Base-by-base conservation (phyloP, 2,329 filamentous ascomycete species). In the Aciculosporium take region DNA sequence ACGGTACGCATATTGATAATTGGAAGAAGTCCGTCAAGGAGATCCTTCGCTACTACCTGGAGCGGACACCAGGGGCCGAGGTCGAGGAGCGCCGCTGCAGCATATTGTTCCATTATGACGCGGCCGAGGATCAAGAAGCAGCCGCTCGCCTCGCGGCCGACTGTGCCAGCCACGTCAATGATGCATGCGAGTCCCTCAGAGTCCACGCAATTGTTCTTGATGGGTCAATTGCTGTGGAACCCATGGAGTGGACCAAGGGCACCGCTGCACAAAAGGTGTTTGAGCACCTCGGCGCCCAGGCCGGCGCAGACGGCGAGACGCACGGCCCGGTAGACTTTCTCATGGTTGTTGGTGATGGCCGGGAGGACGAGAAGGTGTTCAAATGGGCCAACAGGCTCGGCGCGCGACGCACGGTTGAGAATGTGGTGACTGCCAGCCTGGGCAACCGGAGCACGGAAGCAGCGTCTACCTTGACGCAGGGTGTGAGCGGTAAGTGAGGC, bases 121-220 rank as follows among this genome's bases (percentile, higher is more conserved):
- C 79, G 40, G 81, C 83, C 2, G 82, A 86, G 42, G 85, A 95
- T 56, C 75, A 75, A 44, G 76, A 81, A 39, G 72, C 75, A 20
- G 88, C 88, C 0, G 71, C 74, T 44, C 79, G 86, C 17, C 82
- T 88, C 52, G 89, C 87, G 0, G 83, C 81, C 17, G 89, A 96
- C 56, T 94, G 87, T 54, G 86, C 86, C 0, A 88, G 84, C 47
- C 88, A 95, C 53, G 91, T 96, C 68, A 96, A 96, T 56, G 88
- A 94, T 55, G 84, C 86, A 0, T 94, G 87, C 56, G 81, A 86
- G 56, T 76, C 73, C 42, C 84, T 93, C 60, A 74, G 79, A 25
- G 82, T 96, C 4, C 85, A 87, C 54, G 89, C 89, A 5, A 75
- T 94, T 15, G 81, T 84, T 1, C 68, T 85, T 12, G 84, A 91